Percentiles rank a stretch among this genome's conserved stretches.
Conservation (phyloP, 352 stramenopile genomes). For the Thraustochytrium sp. region DNA sequence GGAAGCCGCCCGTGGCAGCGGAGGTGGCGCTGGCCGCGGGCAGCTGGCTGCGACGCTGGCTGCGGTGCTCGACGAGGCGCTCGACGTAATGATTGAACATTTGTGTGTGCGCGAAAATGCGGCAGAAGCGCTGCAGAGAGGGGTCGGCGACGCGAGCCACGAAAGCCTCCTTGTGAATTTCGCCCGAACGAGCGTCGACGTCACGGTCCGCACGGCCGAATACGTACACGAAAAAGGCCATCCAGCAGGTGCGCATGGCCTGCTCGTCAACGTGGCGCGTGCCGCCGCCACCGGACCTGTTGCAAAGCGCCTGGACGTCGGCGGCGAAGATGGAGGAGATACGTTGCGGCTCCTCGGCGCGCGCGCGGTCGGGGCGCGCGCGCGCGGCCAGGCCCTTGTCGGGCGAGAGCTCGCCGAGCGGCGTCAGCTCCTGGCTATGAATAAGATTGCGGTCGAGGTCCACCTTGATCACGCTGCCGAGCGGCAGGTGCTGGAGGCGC, state of each 20-base stretch:
- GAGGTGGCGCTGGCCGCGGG: not conserved
- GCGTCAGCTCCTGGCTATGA: not conserved
- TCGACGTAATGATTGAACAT: conserved; percentile 38
- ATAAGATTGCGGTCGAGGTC: conserved; percentile 36
- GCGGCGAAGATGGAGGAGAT: conserved; percentile 20
- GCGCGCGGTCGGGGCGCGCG: too few relatives aligned
- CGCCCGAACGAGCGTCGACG: not conserved
- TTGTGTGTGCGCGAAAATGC: conserved; percentile 25
- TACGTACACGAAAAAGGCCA: not conserved
- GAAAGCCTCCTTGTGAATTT: conserved; percentile 23
- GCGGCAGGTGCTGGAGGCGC: not conserved
- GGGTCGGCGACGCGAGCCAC: not conserved
- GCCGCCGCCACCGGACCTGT: not conserved
- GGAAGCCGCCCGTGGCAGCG: not conserved
- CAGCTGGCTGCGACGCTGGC: not conserved
- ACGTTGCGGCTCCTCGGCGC: not conserved
- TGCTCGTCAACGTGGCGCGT: not conserved
- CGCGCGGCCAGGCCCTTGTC: not conserved
- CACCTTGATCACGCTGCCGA: not conserved
- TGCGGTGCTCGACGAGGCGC: not conserved
- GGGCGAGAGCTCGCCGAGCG: not conserved
- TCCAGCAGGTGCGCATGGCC: not conserved
- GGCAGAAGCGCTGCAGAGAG: not conserved
- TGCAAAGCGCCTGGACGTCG: not conserved
- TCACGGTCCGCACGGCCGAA: conserved; percentile 2